Evolutionary conservation across 331 rosid genomes (phyloP).

Genomic region (Rhamnella rubrinervis): DNA sequence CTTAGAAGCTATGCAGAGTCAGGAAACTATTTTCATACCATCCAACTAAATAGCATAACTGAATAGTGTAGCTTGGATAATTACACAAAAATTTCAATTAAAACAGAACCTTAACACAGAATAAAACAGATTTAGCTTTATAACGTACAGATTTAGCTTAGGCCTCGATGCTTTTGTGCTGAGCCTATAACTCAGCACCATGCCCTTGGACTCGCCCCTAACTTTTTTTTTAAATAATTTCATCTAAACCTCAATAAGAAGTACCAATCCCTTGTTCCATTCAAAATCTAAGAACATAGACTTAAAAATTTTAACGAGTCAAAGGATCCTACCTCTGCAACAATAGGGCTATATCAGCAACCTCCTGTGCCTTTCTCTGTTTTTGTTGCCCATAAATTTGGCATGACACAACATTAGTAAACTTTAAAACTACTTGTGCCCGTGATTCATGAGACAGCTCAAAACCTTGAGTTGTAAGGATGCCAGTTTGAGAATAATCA

Average conservation of each 20-base stretch:
- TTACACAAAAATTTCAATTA: too few relatives aligned
- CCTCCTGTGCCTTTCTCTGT: constrained; percentile 72
- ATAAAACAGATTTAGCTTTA: too few relatives aligned
- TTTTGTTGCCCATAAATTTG: constrained; percentile 99
- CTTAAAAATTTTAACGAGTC: too few relatives aligned
- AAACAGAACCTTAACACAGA: too few relatives aligned
- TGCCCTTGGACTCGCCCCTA: too few relatives aligned
- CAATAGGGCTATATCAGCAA: constrained; percentile 87
- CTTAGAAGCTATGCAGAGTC: neutral
- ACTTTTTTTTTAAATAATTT: too few relatives aligned
- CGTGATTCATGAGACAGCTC: constrained; percentile 79
- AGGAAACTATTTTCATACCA: neutral
- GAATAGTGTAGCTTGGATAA: too few relatives aligned
- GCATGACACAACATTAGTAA: constrained; percentile 94
- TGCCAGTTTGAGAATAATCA: constrained; percentile 50
- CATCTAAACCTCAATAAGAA: too few relatives aligned
- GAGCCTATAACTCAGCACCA: too few relatives aligned
- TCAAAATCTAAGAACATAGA: neutral
- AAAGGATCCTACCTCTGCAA: constrained; percentile 68
- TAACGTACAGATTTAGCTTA: too few relatives aligned
- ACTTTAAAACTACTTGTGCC: constrained; percentile 94
- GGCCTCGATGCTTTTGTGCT: too few relatives aligned
- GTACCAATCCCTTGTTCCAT: too few relatives aligned
- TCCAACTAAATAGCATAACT: neutral
- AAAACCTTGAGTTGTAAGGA: constrained; percentile 63